A percentile compares a stretch with the other conserved stretches of the same genome.
Evolutionary conservation across 2,329 filamentous ascomycete species (phyloP).

Genomic region (Magnaporthiopsis incrustans): DNA sequence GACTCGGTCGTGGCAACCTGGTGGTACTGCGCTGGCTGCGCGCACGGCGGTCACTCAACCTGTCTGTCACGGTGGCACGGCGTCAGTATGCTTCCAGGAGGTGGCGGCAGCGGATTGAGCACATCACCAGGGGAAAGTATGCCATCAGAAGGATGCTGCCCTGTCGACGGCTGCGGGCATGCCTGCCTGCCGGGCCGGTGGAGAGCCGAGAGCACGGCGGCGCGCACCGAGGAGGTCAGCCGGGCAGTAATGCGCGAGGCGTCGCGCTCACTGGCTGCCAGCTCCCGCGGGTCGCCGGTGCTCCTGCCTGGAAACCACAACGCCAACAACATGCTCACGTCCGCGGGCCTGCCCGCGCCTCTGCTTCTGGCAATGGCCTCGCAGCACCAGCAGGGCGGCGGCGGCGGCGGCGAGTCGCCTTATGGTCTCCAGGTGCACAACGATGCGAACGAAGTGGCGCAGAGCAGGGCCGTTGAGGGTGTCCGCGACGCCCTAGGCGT

Average conservation of each 20-base stretch:
- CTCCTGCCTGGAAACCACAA: not conserved
- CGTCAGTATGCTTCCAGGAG: not conserved
- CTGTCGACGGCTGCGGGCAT: conserved; percentile 57
- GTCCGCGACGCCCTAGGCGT: conserved; percentile 44
- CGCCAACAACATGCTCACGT: not conserved
- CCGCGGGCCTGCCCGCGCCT: not conserved
- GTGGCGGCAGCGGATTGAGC: not conserved
- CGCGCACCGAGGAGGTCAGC: conserved; percentile 43
- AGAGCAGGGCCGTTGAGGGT: conserved; percentile 52
- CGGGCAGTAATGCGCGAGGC: conserved; percentile 27
- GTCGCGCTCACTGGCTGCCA: conserved; percentile 5
- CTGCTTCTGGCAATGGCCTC: not conserved
- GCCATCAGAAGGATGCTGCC: conserved; percentile 46
- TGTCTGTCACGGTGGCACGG: conserved; percentile 53
- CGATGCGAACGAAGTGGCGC: conserved; percentile 46
- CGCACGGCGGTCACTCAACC: conserved; percentile 53
- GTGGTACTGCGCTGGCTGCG: conserved; percentile 58
- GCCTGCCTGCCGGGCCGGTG: conserved; percentile 52
- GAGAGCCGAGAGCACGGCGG: conserved; percentile 37
- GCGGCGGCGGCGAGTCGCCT: not conserved
- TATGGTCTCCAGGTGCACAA: conserved; percentile 26
- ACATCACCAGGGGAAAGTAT: not conserved
- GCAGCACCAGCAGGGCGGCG: conserved; percentile 4
- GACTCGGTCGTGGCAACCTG: conserved; percentile 35
- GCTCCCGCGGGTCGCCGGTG: conserved; percentile 2